A percentile compares a stretch with the other conserved stretches of the same genome.
These are phyloP conservation scores for Dillenia turbinata DNA, from an alignment of 164 flowering plant species.

Conservation along the genomic window DNA sequence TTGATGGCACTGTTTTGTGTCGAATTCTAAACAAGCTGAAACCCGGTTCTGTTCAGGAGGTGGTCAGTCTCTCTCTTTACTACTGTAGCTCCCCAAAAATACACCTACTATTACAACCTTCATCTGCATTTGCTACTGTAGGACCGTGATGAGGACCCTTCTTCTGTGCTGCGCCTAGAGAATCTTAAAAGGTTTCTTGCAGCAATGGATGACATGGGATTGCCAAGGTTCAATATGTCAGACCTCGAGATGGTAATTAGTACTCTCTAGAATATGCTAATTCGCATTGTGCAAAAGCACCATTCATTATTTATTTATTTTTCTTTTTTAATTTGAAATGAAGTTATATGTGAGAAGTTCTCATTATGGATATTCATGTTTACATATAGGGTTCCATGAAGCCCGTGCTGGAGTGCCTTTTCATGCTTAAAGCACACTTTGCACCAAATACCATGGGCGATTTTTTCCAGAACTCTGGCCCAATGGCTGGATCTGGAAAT, in stretches of 20 bases:
- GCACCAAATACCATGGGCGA: conserved; percentile 9
- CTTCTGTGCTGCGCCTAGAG: conserved; percentile 22
- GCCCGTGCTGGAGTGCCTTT: conserved; percentile 34
- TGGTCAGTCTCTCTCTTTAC: conserved; percentile 14
- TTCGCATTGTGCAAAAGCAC: no score
- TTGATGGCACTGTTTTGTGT: conserved; percentile 60
- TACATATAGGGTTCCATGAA: conserved; percentile 41
- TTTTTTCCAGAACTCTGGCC: not conserved
- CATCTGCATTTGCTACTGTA: conserved; percentile 6
- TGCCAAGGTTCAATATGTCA: conserved; percentile 55
- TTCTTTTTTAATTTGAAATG: no score
- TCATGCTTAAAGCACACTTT: conserved; percentile 24
- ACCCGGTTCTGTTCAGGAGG: conserved; percentile 53
- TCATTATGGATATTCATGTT: no score
- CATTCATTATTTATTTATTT: no score
- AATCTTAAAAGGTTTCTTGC: conserved; percentile 53
- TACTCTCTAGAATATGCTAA: no score
- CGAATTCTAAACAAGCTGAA: conserved; percentile 46
- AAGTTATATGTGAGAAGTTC: no score
- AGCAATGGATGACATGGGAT: conserved; percentile 60
- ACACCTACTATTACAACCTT: not conserved
- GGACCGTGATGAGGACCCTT: conserved; percentile 20
- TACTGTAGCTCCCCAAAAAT: not conserved
- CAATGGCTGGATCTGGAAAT: conserved; percentile 9
- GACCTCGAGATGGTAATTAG: conserved; percentile 64